Base-by-base conservation (phyloP, 2,329 filamentous ascomycete genomes). In the Verticillium zaregamsianum region DNA sequence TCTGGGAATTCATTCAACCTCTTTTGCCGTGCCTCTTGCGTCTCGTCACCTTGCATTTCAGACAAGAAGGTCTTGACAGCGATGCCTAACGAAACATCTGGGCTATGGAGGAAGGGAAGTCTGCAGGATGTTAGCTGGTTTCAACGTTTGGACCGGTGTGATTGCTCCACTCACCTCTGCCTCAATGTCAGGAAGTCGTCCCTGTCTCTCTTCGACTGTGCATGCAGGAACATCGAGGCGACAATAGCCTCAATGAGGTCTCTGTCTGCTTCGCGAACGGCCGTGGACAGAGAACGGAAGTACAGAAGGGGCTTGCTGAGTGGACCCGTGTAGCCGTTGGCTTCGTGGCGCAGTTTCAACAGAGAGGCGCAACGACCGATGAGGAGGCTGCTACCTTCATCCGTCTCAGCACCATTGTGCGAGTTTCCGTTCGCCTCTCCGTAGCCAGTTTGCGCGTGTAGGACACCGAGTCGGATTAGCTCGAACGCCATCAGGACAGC, bases 291-390 rank as follows among this genome's bases (percentile, higher is more conserved):
- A 1, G 92, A 93, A 64, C 92, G 90, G 79, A 93, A 99, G 31
- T 88, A 89, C 52, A 99, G 82, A 59, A 97, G 82, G 67, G 94
- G 93, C 74, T 95, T 90, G 80, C 93, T 97, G 1, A 99, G 83
- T 1, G 95, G 94, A 0, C 95, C 95, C 2, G 94, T 97, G 76
- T 97, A 99, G 33, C 95, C 95, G 68, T 94, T 93, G 3, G 85
- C 83, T 68, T 91, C 86, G 73, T 99, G 95, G 35, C 88, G 86
- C 64, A 98, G 82, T 70, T 90, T 92, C 59, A 93, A 85, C 62
- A 98, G 81, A 59, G 91, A 93, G 15, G 93, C 91, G 64, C 93
- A 90, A 45, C 95, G 90, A 67, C 93, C 95, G 69, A 98, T 88
- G 55, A 99, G 83, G 61, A 95, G 83, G 55, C 93, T 87, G 69